A percentile compares a stretch with the other conserved stretches of the same genome.
phyloP scores from a whole-genome alignment of 2,329 filamentous ascomycete genomes.

The Aureobasidium uvarum region DNA sequence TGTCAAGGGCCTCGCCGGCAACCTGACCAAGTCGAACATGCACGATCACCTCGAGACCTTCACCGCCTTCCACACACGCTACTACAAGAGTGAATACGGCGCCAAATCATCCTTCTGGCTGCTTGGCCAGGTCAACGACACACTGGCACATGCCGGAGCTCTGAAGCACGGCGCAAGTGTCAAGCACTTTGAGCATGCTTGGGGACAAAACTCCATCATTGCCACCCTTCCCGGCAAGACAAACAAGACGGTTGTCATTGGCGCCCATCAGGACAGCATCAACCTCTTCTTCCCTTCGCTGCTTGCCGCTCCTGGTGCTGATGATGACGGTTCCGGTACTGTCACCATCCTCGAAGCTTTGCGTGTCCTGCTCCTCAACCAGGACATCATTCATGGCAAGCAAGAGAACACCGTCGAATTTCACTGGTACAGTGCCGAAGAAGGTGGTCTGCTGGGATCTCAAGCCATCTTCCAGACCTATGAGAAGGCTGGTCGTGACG shows the following conservation, averaged over 20 bases:
- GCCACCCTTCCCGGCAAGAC: slow-evolving; percentile 84
- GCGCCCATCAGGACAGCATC: slow-evolving; percentile 92
- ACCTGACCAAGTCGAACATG: slow-evolving; percentile 75
- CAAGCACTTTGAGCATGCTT: slow-evolving; percentile 73
- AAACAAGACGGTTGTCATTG: slow-evolving; percentile 81
- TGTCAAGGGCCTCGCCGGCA: slow-evolving; percentile 64
- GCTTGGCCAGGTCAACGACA: slow-evolving; percentile 67
- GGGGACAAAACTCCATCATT: slow-evolving; percentile 89
- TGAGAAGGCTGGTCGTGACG: slow-evolving; percentile 66
- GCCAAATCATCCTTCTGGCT: slow-evolving; percentile 87
- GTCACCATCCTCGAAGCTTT: slow-evolving; percentile 94
- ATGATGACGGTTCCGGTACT: slow-evolving; percentile 72
- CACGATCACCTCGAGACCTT: slow-evolving; percentile 72
- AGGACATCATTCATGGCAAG: slow-evolving; percentile 67
- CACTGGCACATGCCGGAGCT: slow-evolving; percentile 69
- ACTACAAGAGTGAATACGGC: slow-evolving; percentile 77
- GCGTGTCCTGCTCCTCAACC: slow-evolving; percentile 67
- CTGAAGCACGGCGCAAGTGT: slow-evolving; percentile 65
- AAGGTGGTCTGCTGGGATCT: slow-evolving; percentile 81
- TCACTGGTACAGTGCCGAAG: slow-evolving; percentile 92
- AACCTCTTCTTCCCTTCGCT: slow-evolving; percentile 86
- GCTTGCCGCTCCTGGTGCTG: slow-evolving; percentile 84
- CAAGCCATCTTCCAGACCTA: slow-evolving; percentile 87
- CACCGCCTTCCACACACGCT: slow-evolving; percentile 76
- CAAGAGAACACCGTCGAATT: slow-evolving; percentile 89